phyloP scores from a whole-genome alignment of 805 yeast genomes.

The Candida golubevii region DNA sequence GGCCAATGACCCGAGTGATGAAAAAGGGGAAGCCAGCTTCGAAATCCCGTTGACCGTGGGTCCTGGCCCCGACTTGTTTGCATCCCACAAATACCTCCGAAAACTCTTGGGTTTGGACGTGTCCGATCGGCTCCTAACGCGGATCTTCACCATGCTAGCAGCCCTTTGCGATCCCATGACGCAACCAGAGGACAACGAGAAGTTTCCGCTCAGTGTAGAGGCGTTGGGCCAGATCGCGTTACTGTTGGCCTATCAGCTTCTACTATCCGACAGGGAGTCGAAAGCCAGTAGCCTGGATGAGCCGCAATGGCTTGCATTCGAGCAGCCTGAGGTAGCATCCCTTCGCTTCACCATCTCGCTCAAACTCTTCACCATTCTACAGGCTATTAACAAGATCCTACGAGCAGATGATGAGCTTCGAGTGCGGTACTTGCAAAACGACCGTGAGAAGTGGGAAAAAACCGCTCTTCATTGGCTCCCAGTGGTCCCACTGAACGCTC shows the following conservation, averaged over 20 bases:
- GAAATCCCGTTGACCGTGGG: conserved; percentile 13
- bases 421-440: conserved; percentile 39
- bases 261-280: conserved; percentile 10
- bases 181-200: conserved; percentile 61
- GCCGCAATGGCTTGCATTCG: conserved; percentile 9
- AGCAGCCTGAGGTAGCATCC: conserved; percentile 22
- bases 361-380: conserved; percentile 34
- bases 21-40: conserved; percentile 11
- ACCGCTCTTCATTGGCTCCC: conserved; percentile 29
- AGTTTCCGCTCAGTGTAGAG: conserved; percentile 50
- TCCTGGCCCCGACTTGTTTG: conserved; percentile 11
- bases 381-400: conserved; percentile 30
- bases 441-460: conserved; percentile 24
- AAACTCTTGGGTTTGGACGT: conserved; percentile 7
- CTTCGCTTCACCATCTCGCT: conserved; percentile 33
- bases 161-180: conserved; percentile 56
- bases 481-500: conserved; percentile 4
- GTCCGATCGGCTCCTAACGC: conserved; percentile 7
- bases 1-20: conserved; percentile 14
- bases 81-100: conserved; percentile 10
- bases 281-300: neutral
- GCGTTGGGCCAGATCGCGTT: conserved; percentile 49
- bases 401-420: conserved; percentile 41
- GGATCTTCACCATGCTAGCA: conserved; percentile 16
- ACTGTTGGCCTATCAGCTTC: conserved; percentile 30